Conservation (phyloP, 225 moss, liverwort and hornwort species). For the Marchantia paleacea region DNA sequence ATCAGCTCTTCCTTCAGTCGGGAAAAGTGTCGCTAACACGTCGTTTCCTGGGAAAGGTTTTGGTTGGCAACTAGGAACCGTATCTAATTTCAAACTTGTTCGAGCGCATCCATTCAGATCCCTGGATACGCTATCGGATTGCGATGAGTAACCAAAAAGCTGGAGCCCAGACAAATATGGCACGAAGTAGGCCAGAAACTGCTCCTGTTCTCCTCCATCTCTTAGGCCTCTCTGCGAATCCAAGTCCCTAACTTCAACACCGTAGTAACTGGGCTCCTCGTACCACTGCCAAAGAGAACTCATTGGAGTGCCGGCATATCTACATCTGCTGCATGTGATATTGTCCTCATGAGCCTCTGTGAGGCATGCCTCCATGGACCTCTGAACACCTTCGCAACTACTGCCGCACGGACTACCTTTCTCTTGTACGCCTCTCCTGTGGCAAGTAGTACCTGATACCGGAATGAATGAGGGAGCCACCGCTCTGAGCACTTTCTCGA, state of each 20-base stretch:
- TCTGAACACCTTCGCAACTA: background rate
- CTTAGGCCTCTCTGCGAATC: conserved; percentile 36
- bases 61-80: conserved; percentile 8
- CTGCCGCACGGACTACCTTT: background rate
- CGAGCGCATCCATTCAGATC: background rate
- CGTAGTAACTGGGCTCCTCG: conserved; percentile 55
- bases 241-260: conserved; percentile 45
- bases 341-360: conserved; percentile 19
- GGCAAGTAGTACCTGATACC: background rate
- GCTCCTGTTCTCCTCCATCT: conserved; percentile 34
- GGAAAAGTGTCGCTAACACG: conserved; percentile 40
- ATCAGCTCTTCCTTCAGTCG: conserved; percentile 28
- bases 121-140: background rate
- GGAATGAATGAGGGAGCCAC: conserved; percentile 37
- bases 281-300: conserved; percentile 59
- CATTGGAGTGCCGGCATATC: conserved; percentile 30
- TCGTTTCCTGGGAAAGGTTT: conserved; percentile 20
- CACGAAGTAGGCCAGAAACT: conserved; percentile 52
- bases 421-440: background rate
- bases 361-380: background rate
- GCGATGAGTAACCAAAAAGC: conserved; percentile 44
- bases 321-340: conserved; percentile 29
- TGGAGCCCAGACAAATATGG: conserved; percentile 60
- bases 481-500: conserved; percentile 46
- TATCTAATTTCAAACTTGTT: conserved; percentile 9